phyloP scores from a whole-genome alignment of 805 yeast species.

The Teunomyces atbi region DNA sequence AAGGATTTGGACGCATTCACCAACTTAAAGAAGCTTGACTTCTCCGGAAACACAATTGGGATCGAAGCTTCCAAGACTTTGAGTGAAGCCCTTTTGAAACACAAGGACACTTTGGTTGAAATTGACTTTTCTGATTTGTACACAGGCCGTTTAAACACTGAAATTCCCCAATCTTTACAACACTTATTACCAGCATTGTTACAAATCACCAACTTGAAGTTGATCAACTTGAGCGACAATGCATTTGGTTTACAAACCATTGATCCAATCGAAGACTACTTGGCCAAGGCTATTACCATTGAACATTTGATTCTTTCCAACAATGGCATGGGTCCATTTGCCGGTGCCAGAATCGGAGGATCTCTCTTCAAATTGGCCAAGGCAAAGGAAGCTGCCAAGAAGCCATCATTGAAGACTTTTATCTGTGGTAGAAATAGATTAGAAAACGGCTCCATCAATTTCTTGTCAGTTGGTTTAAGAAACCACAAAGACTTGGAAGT shows the following conservation, averaged over 20 bases:
- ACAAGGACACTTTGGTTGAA: constrained; percentile 52
- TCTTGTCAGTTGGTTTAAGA: constrained; percentile 80
- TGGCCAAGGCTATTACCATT: constrained; percentile 71
- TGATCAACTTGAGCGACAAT: constrained; percentile 86
- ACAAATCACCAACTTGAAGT: constrained; percentile 62
- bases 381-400: constrained; percentile 54
- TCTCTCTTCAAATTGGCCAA: constrained; percentile 71
- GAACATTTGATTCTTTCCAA: constrained; percentile 87
- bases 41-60: constrained; percentile 94
- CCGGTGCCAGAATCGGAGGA: constrained; percentile 91
- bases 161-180: constrained; percentile 82
- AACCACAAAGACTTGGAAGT: constrained; percentile 72
- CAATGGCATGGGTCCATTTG: constrained; percentile 98
- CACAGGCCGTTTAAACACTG: constrained; percentile 92
- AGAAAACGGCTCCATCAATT: constrained; percentile 89
- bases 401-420: constrained; percentile 69
- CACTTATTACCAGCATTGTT: constrained; percentile 71
- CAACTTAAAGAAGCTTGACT: constrained; percentile 58
- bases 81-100: constrained; percentile 52
- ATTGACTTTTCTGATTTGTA: constrained; percentile 88
- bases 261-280: constrained; percentile 78
- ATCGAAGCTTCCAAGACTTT: constrained; percentile 79
- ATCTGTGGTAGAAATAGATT: constrained; percentile 96
- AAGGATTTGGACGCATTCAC: constrained; percentile 47
- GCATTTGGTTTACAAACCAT: constrained; percentile 97